A percentile compares a stretch with the other conserved stretches of the same genome.
phyloP scores from a whole-genome alignment of 2,329 filamentous ascomycete species.

The Xylariaceae sp. region DNA sequence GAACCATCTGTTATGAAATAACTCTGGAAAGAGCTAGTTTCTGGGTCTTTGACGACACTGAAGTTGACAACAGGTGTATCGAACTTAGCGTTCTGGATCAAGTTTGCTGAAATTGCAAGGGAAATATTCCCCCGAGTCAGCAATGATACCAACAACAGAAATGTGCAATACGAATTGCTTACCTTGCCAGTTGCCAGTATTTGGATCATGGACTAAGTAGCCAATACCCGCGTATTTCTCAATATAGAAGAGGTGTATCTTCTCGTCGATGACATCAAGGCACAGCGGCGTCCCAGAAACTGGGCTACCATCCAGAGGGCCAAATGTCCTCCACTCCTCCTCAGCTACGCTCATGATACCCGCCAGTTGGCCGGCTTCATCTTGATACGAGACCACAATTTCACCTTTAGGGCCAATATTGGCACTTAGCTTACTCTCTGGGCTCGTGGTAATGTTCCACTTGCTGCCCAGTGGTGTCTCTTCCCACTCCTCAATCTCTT shows the following conservation, averaged over 20 bases:
- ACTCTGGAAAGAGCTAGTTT: conserved; percentile 9
- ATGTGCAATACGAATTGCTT: not conserved
- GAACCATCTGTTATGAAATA: conserved; percentile 14
- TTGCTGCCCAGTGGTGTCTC: conserved; percentile 14
- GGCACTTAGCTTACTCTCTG: conserved; percentile 14
- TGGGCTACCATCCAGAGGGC: conserved; percentile 8
- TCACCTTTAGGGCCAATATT: conserved; percentile 8
- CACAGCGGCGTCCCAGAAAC: conserved; percentile 14
- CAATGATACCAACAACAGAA: not conserved
- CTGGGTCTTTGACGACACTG: conserved; percentile 7
- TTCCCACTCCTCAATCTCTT: conserved; percentile 21
- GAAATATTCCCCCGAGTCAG: not conserved
- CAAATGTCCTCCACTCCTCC: conserved; percentile 13
- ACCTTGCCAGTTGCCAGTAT: conserved; percentile 13
- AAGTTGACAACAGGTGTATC: conserved; percentile 13
- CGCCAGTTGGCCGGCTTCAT: conserved; percentile 9
- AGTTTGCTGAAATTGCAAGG: conserved; percentile 1
- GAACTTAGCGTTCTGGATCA: conserved; percentile 12
- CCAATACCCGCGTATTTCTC: conserved; percentile 7
- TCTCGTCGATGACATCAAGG: conserved; percentile 18
- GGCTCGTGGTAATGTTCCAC: conserved; percentile 12
- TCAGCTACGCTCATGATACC: conserved; percentile 9
- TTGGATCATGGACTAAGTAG: conserved; percentile 8
- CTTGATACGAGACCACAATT: conserved; percentile 19
- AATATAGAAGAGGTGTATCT: conserved; percentile 16